Evolutionary conservation across 73 alveolate genomes (phyloP), one percentile per base, ranked within the genome.

Genomic region (Blepharisma stoltei): DNA sequence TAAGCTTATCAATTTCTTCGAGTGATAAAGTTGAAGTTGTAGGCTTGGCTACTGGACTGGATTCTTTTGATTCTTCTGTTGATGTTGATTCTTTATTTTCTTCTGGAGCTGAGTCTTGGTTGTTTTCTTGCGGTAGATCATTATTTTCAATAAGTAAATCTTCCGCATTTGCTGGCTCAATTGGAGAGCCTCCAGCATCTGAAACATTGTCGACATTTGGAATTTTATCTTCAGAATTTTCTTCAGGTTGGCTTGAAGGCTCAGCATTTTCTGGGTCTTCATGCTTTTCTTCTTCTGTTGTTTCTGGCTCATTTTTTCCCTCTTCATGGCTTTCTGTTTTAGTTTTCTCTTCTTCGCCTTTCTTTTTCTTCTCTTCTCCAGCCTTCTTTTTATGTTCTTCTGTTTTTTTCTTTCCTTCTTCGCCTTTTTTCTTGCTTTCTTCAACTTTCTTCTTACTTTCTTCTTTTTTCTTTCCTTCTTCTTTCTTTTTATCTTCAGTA

Each of bases 61-160:
- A 52, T 52, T 52, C 66, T 52, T 52, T 20, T 52, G 66, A 52
- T 52, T 52, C 66, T 52, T 52, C 66, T 11, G 66, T 52, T 52
- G 23, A 14, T 52, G 66, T 52, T 0, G 66, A 20, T 14, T 14
- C 66, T 52, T 11, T 52, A 4, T 14, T 52, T 52, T 52, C 66
- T 52, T 52, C 66, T 1, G 66, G 66, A 52, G 23, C 23, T 52
- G 23, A 4, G 6, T 52, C 23, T 52, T 52, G 66, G 66, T 2
- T 11, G 23, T 20, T 20, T 52, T 52, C 27, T 52, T 52, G 66
- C n/a, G 66, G 27, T 4, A 1, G 23, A 14, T 14, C 66, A 20
- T 32, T 32, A 32, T 32, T 32, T 32, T 14, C 27, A 52, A 18
- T 14, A 11, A 50, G n/a, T 18, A 50, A 50, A 50, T 14, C 27